A percentile compares a stretch with the other conserved stretches of the same genome.
Conservation (phyloP, 176 grass and related monocot species). For the Ampelocalamus luodianensis region DNA sequence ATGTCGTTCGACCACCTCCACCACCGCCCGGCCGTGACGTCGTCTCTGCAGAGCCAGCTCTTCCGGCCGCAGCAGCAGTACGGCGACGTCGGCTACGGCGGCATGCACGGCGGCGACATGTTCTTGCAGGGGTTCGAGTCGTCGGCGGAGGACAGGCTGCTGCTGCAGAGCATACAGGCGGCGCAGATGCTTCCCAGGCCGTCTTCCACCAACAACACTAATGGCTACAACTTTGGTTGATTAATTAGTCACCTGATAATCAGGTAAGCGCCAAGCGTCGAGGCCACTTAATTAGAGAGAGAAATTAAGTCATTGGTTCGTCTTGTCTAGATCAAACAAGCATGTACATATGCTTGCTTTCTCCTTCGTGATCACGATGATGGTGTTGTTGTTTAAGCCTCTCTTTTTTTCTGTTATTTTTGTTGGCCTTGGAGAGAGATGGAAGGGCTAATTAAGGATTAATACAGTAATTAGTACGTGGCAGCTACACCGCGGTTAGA, state of each 20-base stretch:
- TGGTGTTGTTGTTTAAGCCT: not conserved
- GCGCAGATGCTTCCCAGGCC: slow-evolving; percentile 60
- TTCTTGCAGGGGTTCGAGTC: slow-evolving; percentile 54
- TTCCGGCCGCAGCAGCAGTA: slow-evolving; percentile 49
- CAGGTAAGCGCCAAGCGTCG: slow-evolving; percentile 14
- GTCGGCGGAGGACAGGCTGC: slow-evolving; percentile 58
- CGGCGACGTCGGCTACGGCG: slow-evolving; percentile 2
- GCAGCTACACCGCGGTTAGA: not conserved
- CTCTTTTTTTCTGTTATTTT: slow-evolving; percentile 26
- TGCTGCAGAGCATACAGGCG: slow-evolving; percentile 62
- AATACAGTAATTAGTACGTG: not conserved
- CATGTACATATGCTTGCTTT: not conserved
- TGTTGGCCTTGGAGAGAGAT: slow-evolving; percentile 19
- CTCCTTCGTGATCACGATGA: not conserved
- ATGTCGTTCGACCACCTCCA: slow-evolving; percentile 63
- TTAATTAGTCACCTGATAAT: not conserved
- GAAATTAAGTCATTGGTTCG: not conserved
- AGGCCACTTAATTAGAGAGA: not conserved
- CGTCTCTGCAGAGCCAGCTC: slow-evolving; percentile 56
- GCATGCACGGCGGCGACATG: slow-evolving; percentile 35
- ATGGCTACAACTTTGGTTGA: slow-evolving; percentile 74
- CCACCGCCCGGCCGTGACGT: not conserved
- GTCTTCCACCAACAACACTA: slow-evolving; percentile 64
- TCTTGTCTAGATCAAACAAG: not conserved
- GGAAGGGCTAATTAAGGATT: slow-evolving; percentile 32